Evolutionary conservation across 1,284 basidiomycete genomes (phyloP), one percentile per base, ranked within the genome.

Genomic region (Heterobasidion occidentale): DNA sequence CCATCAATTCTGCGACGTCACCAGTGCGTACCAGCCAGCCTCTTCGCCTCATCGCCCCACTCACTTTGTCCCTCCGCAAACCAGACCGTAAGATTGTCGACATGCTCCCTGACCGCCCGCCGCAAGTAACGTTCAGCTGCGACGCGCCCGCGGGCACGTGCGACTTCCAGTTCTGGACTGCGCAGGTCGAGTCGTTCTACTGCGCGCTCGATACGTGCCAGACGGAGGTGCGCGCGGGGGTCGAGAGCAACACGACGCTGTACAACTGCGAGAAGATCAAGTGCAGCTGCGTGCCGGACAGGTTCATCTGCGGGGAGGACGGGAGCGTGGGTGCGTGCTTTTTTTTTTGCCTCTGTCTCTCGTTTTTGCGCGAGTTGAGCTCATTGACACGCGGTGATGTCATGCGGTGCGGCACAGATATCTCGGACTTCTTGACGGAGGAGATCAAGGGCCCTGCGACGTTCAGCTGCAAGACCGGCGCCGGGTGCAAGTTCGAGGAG

Each of bases 1-100:
- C 65, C 94, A 94, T 70, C 96, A 99, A 70, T 92, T 97, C 84
- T 99, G 96, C 74, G 86, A 98, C 68, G 95, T 99, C 34, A 98
- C 95, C 14, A 98, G 92, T 94, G 66, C 65, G 90, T 76, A 34
- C 50, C 36, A 42, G 6, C 27, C 15, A 53, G 14, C 33, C 33
- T 4, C 34, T 8, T 11, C n/a, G 2, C 27, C 27, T 27, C 27
- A 27, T 14, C n/a, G 6, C 36, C 4, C 20, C 36, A 9, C 44
- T 9, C 49, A 27, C 46, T 46, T 33, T 20, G 15, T 45, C 48
- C 19, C 36, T 52, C 9, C 15, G 51, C 53, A 35, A 35, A 54
- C 47, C 12, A 92, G 90, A 94, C 71, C 86, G 87, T 54, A 93
- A 93, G 73, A 95, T 95, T 64, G 76, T 92, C 60, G 92, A 92